Evolutionary conservation across 345 rosid species (phyloP), one percentile per base, ranked within the genome.

Genomic region (Rhodamnia rubescens): DNA sequence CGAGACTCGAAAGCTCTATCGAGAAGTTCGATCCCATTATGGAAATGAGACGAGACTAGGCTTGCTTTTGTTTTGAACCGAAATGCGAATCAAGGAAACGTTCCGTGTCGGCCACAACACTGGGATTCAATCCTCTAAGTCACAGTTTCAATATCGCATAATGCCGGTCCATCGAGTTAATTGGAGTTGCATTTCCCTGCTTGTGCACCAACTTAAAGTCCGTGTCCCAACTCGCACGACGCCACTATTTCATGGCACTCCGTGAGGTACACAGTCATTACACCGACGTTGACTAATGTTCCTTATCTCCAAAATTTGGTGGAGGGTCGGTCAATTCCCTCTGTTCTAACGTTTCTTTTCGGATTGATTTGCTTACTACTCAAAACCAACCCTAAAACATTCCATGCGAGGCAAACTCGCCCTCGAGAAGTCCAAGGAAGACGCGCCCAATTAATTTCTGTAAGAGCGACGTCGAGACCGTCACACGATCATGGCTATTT

Each of bases 201-300:
- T 15, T 7, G 20, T 27, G 74, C 14, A 27, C 74, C 0, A 61
- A 61, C 42, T 64, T 64, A 1, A 1, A 59, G 74, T 13, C 74
- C 27, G 5, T 20, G 75, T 64, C 75, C 44, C 75, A 21, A 64
- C 75, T 15, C 0, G 5, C 42, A 7, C 22, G 0, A 5, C 6
- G 8, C 8, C 44, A 8, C 75, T 32, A 64, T 64, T 64, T 3
- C 75, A 59, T 27, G 42, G 44, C 22, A 2, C 22, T 9, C 36
- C 36, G 15, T 59, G 44, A 29, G 6, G 75, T 64, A 42, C 53
- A 24, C 58, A 51, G 74, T 14, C 50, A 74, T 4, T 29, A 80
- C 92, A 87, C 93, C 94, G 94, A 91, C 92, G 91, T 42, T 27
- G 80, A 24, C 22, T 90, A 90, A 91, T 93, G 93, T 88, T 90